A percentile compares a stretch with the other conserved stretches of the same genome.
These are phyloP conservation scores for Cudoniella acicularis DNA, from an alignment of 495 filamentous ascomycete species.

Conservation along the genomic window DNA sequence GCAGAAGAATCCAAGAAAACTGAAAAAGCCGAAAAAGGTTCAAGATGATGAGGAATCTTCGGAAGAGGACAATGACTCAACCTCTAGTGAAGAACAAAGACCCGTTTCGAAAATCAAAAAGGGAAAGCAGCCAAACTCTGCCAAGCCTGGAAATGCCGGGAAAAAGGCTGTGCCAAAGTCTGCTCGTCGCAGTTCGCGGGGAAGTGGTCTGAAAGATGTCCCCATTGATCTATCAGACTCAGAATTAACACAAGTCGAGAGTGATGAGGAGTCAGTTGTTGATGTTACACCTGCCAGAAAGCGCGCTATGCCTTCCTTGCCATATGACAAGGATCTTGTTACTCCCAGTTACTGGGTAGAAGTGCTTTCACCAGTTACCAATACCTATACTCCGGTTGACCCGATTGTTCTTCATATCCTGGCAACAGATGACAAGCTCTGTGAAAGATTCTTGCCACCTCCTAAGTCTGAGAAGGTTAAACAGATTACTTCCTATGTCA, in stretches of 20 bases:
- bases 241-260: constrained; percentile 16
- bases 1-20: constrained; percentile 28
- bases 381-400: constrained; percentile 75
- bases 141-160: constrained; percentile 24
- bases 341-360: constrained; percentile 91
- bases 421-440: constrained; percentile 61
- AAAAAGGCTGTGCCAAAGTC: too few species aligned
- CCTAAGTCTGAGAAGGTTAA: constrained; percentile 76
- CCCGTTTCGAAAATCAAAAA: constrained; percentile 18
- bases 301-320: constrained; percentile 26
- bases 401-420: constrained; percentile 67
- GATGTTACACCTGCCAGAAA: constrained; percentile 36
- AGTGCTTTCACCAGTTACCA: constrained; percentile 72
- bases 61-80: constrained; percentile 22
- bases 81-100: constrained; percentile 10
- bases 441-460: constrained; percentile 78
- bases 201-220: constrained; percentile 14
- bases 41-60: constrained; percentile 32
- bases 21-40: constrained; percentile 6
- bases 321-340: constrained; percentile 26
- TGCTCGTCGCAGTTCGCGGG: constrained; percentile 1
- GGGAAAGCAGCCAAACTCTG: neutral
- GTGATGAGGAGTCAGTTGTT: constrained; percentile 35
- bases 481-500: constrained; percentile 88
- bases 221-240: constrained; percentile 35